Conservation (phyloP, 768 basidiomycete genomes). For the Pleurotus citrinopileatus region DNA sequence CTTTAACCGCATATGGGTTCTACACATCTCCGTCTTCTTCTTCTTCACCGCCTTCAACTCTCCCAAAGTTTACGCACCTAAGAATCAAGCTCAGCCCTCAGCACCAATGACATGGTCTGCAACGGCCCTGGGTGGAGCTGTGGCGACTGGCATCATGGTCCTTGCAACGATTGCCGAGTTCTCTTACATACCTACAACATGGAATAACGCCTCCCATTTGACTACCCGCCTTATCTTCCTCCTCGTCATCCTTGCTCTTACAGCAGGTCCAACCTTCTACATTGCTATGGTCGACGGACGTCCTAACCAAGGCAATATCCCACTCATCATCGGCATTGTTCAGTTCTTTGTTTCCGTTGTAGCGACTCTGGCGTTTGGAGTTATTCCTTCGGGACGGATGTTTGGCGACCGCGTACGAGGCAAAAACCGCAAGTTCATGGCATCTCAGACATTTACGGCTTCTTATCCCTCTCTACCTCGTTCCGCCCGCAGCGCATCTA, state of each 20-base stretch:
- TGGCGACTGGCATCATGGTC: slow-evolving; percentile 93
- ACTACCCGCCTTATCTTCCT: slow-evolving; percentile 92
- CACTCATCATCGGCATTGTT: slow-evolving; percentile 89
- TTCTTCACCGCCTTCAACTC: slow-evolving; percentile 99
- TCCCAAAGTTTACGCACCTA: slow-evolving; percentile 83
- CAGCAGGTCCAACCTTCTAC: slow-evolving; percentile 91
- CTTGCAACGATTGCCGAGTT: slow-evolving; percentile 92
- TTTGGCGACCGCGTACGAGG: slow-evolving; percentile 98
- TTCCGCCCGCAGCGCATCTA: slow-evolving; percentile 76
- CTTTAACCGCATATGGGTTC: slow-evolving; percentile 98
- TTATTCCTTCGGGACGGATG: slow-evolving; percentile 96
- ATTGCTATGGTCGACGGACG: slow-evolving; percentile 81
- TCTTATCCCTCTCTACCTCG: slow-evolving; percentile 83
- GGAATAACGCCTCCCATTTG: slow-evolving; percentile 98
- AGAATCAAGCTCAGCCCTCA: slow-evolving; percentile 62
- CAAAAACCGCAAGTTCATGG: slow-evolving; percentile 97
- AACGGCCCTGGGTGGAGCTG: slow-evolving; percentile 92
- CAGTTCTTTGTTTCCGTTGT: slow-evolving; percentile 91
- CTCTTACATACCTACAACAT: slow-evolving; percentile 95
- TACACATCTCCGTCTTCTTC: slow-evolving; percentile 92
- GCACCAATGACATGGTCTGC: slow-evolving; percentile 95
- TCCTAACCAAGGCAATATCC: slow-evolving; percentile 56
- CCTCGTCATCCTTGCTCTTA: slow-evolving; percentile 87
- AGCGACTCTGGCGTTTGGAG: slow-evolving; percentile 77
- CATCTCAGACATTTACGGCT: slow-evolving; percentile 98